Evolutionary conservation across 495 filamentous ascomycete species (phyloP), one percentile per base, ranked within the genome.

Genomic region (Podospora anserina): DNA sequence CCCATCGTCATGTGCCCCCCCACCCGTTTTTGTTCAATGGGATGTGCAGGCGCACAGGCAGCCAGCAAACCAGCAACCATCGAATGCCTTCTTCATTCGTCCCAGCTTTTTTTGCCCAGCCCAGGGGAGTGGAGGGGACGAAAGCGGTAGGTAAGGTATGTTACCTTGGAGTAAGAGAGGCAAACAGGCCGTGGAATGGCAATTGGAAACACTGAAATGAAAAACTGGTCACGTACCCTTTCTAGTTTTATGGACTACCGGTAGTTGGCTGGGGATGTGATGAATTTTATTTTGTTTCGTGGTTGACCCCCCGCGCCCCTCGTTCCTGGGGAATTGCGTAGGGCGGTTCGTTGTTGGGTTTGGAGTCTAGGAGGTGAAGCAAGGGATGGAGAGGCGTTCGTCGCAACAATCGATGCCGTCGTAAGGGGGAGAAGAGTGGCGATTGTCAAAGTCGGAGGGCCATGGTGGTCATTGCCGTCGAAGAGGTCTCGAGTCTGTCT

Each of bases 111-210:
- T 18, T 49, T 13, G 7, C 6, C 39, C 39, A 5, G 39, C 39
- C 39, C 9, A 7, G 4, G 30, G 30, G 30, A 7, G 30, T 4
- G 30, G 30, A 32, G 39, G 39, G 68, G 56, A 63, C 49, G 27
- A 49, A 57, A 67, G 39, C 53, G 71, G 66, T 57, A 66, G 59
- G 66, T 57, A 66, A 32, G 65, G 23, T 23, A 23, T 23, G 23
- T 23, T 27, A 28, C 39, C 63, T 68, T 44, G 70, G 68, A 66
- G 60, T 30, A 34, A 70, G 57, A 57, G 67, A 70, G 39, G 39
- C 39, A 49, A 49, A 49, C 39, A 49, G 15, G 39, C 39, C 13
- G 13, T 49, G 9, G 13, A 49, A 49, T 49, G 39, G 39, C 39
- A 49, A 49, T 18, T 49, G 39, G 39, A 58, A 58, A 58, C 55